Percentiles rank a stretch among this genome's conserved stretches.
Evolutionary conservation across 139 green algal species (phyloP).

Genomic region (Bryopsis sp.): DNA sequence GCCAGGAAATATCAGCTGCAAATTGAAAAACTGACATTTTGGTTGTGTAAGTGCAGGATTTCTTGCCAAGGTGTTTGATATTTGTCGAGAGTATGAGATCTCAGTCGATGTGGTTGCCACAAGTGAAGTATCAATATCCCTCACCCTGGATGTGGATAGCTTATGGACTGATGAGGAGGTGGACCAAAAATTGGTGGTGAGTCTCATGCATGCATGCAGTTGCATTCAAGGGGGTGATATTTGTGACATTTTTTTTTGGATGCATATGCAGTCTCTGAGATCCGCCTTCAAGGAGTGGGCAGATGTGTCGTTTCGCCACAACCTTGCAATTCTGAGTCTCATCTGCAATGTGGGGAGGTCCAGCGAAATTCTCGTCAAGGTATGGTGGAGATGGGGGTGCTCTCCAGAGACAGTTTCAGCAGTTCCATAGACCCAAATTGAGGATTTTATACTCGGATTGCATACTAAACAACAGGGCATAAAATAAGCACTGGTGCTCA

Average conservation of each 20-base stretch:
- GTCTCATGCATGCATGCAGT: background rate
- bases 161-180: constrained; percentile 37
- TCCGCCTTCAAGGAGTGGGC: constrained; percentile 54
- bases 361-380: constrained; percentile 67
- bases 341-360: constrained; percentile 89
- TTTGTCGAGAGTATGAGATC: constrained; percentile 74
- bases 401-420: background rate
- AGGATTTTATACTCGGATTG: no score
- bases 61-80: constrained; percentile 73
- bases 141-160: constrained; percentile 88
- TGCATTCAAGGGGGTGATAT: background rate
- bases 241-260: background rate
- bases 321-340: constrained; percentile 80
- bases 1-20: no score
- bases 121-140: constrained; percentile 82
- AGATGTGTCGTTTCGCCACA: constrained; percentile 39
- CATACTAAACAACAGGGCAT: no score
- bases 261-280: background rate
- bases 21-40: no score
- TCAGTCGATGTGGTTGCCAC: constrained; percentile 95
- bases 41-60: no score
- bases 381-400: constrained; percentile 23
- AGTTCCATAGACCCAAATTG: no score
- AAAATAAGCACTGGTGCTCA: no score
- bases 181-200: constrained; percentile 45